Base-by-base conservation (phyloP, 148 eudicot genomes). In the Amaranthus palmeri region DNA sequence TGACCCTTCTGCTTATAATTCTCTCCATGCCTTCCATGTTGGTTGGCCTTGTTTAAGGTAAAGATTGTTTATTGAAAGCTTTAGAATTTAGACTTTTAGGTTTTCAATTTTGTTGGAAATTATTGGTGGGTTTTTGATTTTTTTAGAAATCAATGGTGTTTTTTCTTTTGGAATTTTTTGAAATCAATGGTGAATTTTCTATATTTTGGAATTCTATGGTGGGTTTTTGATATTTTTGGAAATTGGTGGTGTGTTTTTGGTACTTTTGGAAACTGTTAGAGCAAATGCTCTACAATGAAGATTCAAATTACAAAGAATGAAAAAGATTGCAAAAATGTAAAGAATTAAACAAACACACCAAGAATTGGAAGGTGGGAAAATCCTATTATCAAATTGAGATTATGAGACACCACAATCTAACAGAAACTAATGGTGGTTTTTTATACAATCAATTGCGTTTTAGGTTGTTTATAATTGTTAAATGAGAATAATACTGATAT, bases 31-130 rank as follows among this genome's bases (percentile, higher is more conserved):
- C 61, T 95, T 95, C 50, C 87, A 91, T 69, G 80, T 89, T 51
- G 98, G 98, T 4, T 95, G 98, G 98, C 96, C 98, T 41, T 95
- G 97, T 77, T 82, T 95, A 65, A 95, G 97, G 99, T 95, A 59
- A 12, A 11, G 3, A 36, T 3, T 52, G 4, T n/a, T 46, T 64
- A 5, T 12, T 75, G 63, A 10, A 42, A 41, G 6, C 3, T 73
- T 47, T 62, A 45, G 10, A 15, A 45, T 61, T 52, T n/a, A 8
- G 18, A 25, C 4, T 15, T 14, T 14, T 42, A 46, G 42, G n/a
- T 67, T n/a, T 54, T 62, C 36, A 25, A 25, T 49, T 18, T 49
- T 2, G 70, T 9, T 50, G 6, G 12, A 50, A 49, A 17, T 67
- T 49, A 43, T 10, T 68, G 43, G 10, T 53, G 44, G 36, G 36